Percentiles rank a stretch among this genome's conserved stretches.
These are phyloP conservation scores for Acrocalymma vagum DNA, from an alignment of 2,329 filamentous ascomycete species.

Conservation along the genomic window DNA sequence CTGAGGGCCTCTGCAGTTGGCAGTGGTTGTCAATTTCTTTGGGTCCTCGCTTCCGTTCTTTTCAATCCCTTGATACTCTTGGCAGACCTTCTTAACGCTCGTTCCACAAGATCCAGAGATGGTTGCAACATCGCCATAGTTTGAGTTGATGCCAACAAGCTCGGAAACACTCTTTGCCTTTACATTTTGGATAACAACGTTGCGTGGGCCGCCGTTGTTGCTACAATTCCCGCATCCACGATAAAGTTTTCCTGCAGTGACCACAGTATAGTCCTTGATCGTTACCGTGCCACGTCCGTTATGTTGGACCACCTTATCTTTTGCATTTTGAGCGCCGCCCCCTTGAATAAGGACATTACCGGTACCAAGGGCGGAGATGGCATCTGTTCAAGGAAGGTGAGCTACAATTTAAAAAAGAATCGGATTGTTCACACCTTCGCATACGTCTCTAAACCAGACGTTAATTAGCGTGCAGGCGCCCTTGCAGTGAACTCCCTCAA, in stretches of 20 bases:
- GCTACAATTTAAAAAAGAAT: not conserved
- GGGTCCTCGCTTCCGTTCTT: conserved; percentile 23
- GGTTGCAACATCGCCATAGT: conserved; percentile 57
- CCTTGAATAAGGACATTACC: conserved; percentile 42
- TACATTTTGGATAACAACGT: conserved; percentile 53
- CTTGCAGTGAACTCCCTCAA: conserved; percentile 60
- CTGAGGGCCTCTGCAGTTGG: conserved; percentile 20
- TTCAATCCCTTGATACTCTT: conserved; percentile 30
- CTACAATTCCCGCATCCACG: conserved; percentile 55
- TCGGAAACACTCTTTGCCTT: conserved; percentile 48
- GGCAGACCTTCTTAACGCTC: conserved; percentile 26
- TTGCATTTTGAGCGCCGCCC: conserved; percentile 34
- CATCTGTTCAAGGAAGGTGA: conserved; percentile 9
- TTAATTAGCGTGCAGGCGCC: conserved; percentile 55
- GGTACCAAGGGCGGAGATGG: conserved; percentile 26
- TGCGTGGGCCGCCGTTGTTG: conserved; percentile 55
- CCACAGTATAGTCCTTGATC: conserved; percentile 51
- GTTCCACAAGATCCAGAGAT: conserved; percentile 51
- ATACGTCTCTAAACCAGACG: conserved; percentile 39
- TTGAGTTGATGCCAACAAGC: conserved; percentile 57
- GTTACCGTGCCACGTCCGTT: conserved; percentile 39
- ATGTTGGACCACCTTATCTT: conserved; percentile 42
- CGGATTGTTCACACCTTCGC: conserved; percentile 27
- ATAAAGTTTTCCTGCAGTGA: conserved; percentile 59
- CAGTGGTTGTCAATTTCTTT: conserved; percentile 22